Evolutionary conservation across 345 rosid species (phyloP).

Genomic region (Bruguiera gymnorhiza): DNA sequence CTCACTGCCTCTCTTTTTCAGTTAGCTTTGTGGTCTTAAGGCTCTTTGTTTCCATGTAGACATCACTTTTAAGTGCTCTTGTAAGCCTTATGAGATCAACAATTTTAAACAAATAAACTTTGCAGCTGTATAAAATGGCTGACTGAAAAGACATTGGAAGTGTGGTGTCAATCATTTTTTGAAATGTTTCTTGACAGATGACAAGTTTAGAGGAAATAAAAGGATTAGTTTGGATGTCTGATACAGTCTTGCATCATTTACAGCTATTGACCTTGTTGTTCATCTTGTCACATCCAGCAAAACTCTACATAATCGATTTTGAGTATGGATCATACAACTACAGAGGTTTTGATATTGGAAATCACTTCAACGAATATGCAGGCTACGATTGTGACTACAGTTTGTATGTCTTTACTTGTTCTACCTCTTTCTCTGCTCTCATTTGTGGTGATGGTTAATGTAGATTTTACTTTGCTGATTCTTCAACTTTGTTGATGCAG

Average conservation of each 20-base stretch:
- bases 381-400: constrained; percentile 94
- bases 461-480: constrained; percentile 11
- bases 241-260: not conserved
- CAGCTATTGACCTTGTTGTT: constrained; percentile 20
- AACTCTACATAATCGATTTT: constrained; percentile 85
- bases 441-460: not conserved
- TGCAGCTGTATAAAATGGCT: not conserved
- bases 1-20: not conserved
- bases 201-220: not conserved
- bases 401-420: constrained; percentile 47
- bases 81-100: too few relatives aligned
- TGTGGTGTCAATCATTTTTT: not conserved
- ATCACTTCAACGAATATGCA: constrained; percentile 92
- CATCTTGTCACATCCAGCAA: constrained; percentile 45
- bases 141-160: not conserved
- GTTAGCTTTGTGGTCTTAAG: not conserved
- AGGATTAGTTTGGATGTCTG: not conserved
- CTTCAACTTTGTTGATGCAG: constrained; percentile 40
- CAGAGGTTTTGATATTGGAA: constrained; percentile 92
- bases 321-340: constrained; percentile 93
- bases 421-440: not conserved
- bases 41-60: not conserved
- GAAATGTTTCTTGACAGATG: constrained; percentile 8
- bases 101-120: not conserved
- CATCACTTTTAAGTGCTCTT: not conserved